These are phyloP conservation scores for Fagopyrum tataricum DNA, from an alignment of 148 eudicot genomes.

Conservation along the genomic window DNA sequence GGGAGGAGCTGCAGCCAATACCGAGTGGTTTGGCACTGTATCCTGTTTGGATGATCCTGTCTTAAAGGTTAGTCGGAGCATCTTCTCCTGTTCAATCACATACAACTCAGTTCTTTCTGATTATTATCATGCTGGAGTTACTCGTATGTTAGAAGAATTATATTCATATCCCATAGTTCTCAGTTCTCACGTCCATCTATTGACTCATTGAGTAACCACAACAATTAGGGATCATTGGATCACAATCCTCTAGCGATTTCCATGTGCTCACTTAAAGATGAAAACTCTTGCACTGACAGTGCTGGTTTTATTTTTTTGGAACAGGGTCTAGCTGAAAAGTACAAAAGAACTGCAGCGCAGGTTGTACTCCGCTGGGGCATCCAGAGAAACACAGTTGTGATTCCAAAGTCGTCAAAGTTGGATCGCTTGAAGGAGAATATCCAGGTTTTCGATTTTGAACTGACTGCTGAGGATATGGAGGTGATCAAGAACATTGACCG, in stretches of 20 bases:
- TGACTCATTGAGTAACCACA: too few relatives aligned
- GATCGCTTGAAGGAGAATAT: conserved; percentile 70
- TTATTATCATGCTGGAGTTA: background rate
- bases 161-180: too few relatives aligned
- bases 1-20: conserved; percentile 80
- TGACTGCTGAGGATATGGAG: conserved; percentile 75
- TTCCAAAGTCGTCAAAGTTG: conserved; percentile 79
- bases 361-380: conserved; percentile 86
- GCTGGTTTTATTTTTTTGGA: background rate
- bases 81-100: background rate
- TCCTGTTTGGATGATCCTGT: conserved; percentile 89
- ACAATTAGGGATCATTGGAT: too few relatives aligned
- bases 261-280: too few relatives aligned
- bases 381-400: conserved; percentile 63
- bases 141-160: too few relatives aligned
- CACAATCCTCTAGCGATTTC: background rate
- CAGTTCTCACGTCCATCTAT: too few relatives aligned
- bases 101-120: background rate
- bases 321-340: conserved; percentile 64
- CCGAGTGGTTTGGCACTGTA: conserved; percentile 85
- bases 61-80: conserved; percentile 50
- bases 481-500: conserved; percentile 61
- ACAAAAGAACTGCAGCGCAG: conserved; percentile 74
- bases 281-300: background rate
- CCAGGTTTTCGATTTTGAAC: conserved; percentile 61